Evolutionary conservation across 2,329 filamentous ascomycete species (phyloP), one percentile per base, ranked within the genome.

Genomic region (Fusarium duplospermum): DNA sequence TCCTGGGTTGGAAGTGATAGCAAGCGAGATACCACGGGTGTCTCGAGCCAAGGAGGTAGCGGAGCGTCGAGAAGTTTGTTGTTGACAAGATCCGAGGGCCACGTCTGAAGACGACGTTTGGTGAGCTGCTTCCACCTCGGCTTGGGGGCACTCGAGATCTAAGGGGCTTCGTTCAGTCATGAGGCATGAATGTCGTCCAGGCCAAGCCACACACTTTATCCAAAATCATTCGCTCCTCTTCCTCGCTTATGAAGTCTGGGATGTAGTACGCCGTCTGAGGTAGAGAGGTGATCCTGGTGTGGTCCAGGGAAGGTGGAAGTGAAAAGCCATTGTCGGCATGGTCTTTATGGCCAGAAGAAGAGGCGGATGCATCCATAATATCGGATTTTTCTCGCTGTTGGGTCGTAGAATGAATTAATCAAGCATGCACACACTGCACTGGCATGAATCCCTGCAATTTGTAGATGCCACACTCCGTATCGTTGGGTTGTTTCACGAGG

Each of bases 101-200:
- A 94, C 1, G 94, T 94, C 86, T 98, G 95, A 1, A 99, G 90
- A 47, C 96, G 92, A 64, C 96, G 93, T 82, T 95, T 94, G n/a
- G 93, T 91, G 64, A 99, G 92, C 59, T 93, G 89, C 71, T 94
- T 95, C 96, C 96, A 99, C 80, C 92, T 89, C 29, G 93, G 92
- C 72, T 91, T 92, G 29, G 93, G 93, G 1, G 91, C 91, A 52
- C 89, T 86, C 61, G 86, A 84, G 76, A 93, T 89, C 88, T 87
- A 76, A 63, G 57, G 29, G 31, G 56, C 36, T 58, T 31, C 54
- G 40, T 74, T 78, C 47, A 79, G 77, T 62, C 33, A 62, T 27
- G 36, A 45, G n/a, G 42, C n/a, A 27, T 27, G 56, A 38, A 38
- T 38, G 24, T 61, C 38, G 31, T 45, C 40, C 36, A 42, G 47